Base-by-base conservation (phyloP, 2,329 filamentous ascomycete species). In the Arthrobotrys sphaeroides region DNA sequence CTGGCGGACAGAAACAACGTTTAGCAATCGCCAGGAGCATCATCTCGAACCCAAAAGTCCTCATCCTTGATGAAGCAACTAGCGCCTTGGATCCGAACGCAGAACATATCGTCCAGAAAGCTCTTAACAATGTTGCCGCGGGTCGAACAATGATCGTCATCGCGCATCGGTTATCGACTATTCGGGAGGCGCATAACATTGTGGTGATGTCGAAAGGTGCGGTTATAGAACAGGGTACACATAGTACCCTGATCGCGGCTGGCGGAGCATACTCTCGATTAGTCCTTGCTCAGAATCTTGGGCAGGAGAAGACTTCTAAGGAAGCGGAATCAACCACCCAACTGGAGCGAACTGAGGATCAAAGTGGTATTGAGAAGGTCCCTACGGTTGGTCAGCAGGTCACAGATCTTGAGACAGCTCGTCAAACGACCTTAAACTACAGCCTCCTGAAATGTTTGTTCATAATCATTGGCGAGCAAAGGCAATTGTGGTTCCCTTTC, bases 1-100 rank as follows among this genome's bases (percentile, higher is more conserved):
- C 90, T 5, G 91, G 92, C 12, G 93, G 93, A 0, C 92, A 96
- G 81, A 87, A 91, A n/a, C 92, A 96, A 81, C 88, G 93, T 2
- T 86, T 96, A 22, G 89, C 91, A 1, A 92, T 93, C 75, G 90
- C 90, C 0, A 85, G 90, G 5, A 89, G 89, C 10, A 88, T 93
- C 18, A 85, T 93, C 64, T 87, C 89, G 51, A 84, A 88, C 57
- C 90, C 90, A 0, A 83, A 84, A 0, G 87, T 93, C 0, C 82
- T 93, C 1, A 86, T 93, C 5, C 83, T 95, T 5, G 91, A 94
- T 79, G 91, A 94, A 82, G 91, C 91, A 0, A 93, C 91, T 0
- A 90, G 88, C 70, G 89, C 90, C 16, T 86, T 88, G 55, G 85
- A 87, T 47, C 84, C 86, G 1, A 83, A 85, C 1, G 84, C 85